phyloP scores from a whole-genome alignment of 2,329 filamentous ascomycete species.

The Cordyceps tenuipes region DNA sequence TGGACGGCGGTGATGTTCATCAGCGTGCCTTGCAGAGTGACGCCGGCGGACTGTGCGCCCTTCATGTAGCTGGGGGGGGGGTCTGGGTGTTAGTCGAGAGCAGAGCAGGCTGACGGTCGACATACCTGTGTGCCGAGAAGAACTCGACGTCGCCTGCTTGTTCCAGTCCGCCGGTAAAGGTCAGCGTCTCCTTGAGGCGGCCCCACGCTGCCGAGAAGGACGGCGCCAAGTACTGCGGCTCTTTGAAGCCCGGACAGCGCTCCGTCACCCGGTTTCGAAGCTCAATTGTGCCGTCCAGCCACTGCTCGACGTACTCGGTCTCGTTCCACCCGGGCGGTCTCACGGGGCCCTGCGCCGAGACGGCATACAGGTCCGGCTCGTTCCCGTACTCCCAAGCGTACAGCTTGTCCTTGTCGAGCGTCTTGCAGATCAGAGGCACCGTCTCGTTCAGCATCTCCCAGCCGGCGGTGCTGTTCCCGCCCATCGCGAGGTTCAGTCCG shows the following conservation, averaged over 20 bases:
- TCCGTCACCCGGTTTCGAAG: conserved; percentile 38
- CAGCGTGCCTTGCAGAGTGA: conserved; percentile 53
- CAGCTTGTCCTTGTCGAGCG: conserved; percentile 41
- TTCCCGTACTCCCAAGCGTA: conserved; percentile 52
- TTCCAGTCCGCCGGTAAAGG: conserved; percentile 48
- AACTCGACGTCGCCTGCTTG: conserved; percentile 38
- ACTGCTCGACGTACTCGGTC: conserved; percentile 46
- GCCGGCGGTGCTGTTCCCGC: conserved; percentile 41
- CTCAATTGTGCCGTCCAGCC: conserved; percentile 44
- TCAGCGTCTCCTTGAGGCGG: conserved; percentile 38
- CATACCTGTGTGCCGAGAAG: conserved; percentile 18
- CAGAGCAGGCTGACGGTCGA: neutral
- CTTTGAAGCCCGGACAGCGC: conserved; percentile 41
- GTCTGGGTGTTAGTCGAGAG: conserved; percentile 1
- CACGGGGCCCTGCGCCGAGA: conserved; percentile 41
- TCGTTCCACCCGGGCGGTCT: conserved; percentile 47
- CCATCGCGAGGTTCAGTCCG: conserved; percentile 52
- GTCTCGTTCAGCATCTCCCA: conserved; percentile 45
- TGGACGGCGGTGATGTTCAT: conserved; percentile 54
- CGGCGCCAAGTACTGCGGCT: conserved; percentile 39
- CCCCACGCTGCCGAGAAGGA: conserved; percentile 47
- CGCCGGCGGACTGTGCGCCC: conserved; percentile 48
- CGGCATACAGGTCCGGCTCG: conserved; percentile 43
- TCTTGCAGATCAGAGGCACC: conserved; percentile 47
- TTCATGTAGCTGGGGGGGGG: conserved; percentile 59